Evolutionary conservation across 108 stramenopile genomes (phyloP), one percentile per base, ranked within the genome.

Genomic region (Pseudonitzschia delicatissima): DNA sequence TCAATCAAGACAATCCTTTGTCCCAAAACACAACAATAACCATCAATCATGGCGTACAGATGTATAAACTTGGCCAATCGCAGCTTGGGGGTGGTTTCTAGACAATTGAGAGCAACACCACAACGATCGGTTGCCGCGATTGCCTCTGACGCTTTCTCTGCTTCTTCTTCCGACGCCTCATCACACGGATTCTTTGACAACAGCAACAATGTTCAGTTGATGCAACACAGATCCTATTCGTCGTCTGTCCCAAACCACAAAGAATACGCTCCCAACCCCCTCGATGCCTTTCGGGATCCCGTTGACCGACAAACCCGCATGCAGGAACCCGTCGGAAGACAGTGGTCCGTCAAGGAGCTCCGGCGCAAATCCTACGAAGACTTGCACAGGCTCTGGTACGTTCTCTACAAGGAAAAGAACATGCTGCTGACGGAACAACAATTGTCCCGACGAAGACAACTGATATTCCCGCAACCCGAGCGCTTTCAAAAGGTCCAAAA

Each of bases 381-480:
- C 81, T 76, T 94, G 51, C 93, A 94, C 65, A 89, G 91, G 70
- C 73, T 96, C 15, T 96, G 96, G 96, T 90, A 83, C 66, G 91
- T 87, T 44, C 73, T 96, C n/a, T 96, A 96, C 84, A 94, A 92
- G 79, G 96, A 96, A 77, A 68, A 76, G 32, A 96, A 96, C 53
- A 88, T 94, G 88, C 83, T 96, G 15, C 68, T 96, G 64, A 94
- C 96, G 26, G 90, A 93, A 68, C 64, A 77, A 33, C 81, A 90
- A 64, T 50, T 92, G 36, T 84, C 85, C 17, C 71, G 90, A 42
- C 51, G 82, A 58, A 75, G 83, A n/a, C 74, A 77, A 39, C 69
- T 92, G 17, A 67, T 77, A 8, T 86, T 94, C 73, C 81, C 90
- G 25, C 93, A 94, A 70, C 82, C 85, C 20, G 80, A 83, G 33